Base-by-base conservation (phyloP, 441 rosid species). In the Pelargonium citronellum region DNA sequence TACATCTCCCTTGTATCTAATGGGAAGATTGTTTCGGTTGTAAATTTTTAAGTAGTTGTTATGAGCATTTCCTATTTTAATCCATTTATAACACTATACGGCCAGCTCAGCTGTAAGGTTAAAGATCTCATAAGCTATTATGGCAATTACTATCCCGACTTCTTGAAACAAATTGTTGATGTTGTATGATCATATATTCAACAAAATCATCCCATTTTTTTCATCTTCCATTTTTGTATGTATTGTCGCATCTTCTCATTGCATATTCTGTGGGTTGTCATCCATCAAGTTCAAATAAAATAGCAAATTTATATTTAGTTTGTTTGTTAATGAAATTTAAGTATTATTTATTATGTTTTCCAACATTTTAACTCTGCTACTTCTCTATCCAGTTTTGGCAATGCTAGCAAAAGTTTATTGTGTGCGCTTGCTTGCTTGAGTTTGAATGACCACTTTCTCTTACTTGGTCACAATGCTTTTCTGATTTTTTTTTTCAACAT, bases 401-500 rank as follows among this genome's bases (percentile, higher is more conserved):
- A 44, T 44, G 49, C 7, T 13, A 44, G 49, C 11, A 11, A 44
- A 44, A 13, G 60, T 53, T 53, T 13, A 4, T 16, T 53, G 16
- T 51, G 60, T 53, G 60, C 37, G 37, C 37, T 30, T 30, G 37
- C 20, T 53, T 68, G 66, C 37, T 41, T n/a, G 49, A 44, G 41
- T 11, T 44, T 10, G 49, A 44, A 44, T 4, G 13, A 1, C 10
- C 7, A 44, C 13, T 24, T 61, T 61, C 24, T 8, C 7, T 7
- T 13, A 34, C n/a, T 27, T 62, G 69, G 34, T 43, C 47, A n/a
- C 22, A 47, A 57, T 53, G 41, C 17, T 7, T 16, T 49, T 22
- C 70, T 55, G 13, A 24, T 16, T 15, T 37, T 7, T 20, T 68
- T 71, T 34, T 69, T 71, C 57, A 61, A 66, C 72, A 57, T 76